Conservation (phyloP, 768 basidiomycete species). For the Naganishia antarctica region DNA sequence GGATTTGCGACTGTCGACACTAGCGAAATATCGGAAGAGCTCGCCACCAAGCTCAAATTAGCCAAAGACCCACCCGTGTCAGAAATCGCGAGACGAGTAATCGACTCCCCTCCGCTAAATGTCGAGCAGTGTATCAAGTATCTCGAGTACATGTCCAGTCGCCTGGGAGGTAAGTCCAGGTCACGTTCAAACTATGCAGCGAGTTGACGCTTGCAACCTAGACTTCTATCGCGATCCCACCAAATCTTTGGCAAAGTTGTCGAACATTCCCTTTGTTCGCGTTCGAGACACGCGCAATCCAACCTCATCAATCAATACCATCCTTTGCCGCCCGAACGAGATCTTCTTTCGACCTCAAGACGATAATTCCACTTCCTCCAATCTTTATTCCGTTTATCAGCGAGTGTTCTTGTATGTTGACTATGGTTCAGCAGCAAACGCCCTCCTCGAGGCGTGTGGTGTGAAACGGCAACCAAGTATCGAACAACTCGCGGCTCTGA, state of each 20-base stretch:
- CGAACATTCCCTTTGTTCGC: constrained; percentile 62
- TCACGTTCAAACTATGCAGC: constrained; percentile 28
- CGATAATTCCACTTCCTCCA: constrained; percentile 36
- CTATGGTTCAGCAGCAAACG: constrained; percentile 74
- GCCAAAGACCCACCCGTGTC: constrained; percentile 63
- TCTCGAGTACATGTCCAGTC: constrained; percentile 65
- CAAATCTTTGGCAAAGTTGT: constrained; percentile 55
- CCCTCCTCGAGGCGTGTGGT: constrained; percentile 79
- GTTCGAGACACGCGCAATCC: constrained; percentile 11
- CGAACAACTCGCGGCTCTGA: constrained; percentile 51
- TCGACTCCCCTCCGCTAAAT: constrained; percentile 59
- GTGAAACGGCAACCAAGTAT: constrained; percentile 81
- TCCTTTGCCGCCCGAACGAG: constrained; percentile 34
- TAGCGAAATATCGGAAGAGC: constrained; percentile 55
- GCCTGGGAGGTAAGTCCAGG: constrained; percentile 63
- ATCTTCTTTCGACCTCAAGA: constrained; percentile 46
- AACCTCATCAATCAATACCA: not conserved
- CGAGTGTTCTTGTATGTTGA: constrained; percentile 83
- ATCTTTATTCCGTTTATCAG: constrained; percentile 59
- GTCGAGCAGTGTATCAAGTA: constrained; percentile 59
- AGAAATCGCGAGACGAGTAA: constrained; percentile 59
- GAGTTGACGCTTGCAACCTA: not conserved
- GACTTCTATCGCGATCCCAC: constrained; percentile 48
- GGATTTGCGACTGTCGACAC: constrained; percentile 68
- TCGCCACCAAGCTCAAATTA: constrained; percentile 63